Percentiles rank a stretch among this genome's conserved stretches.
These are phyloP conservation scores for Berkeleyomyces basicola DNA, from an alignment of 2,329 filamentous ascomycete genomes.

Conservation along the genomic window DNA sequence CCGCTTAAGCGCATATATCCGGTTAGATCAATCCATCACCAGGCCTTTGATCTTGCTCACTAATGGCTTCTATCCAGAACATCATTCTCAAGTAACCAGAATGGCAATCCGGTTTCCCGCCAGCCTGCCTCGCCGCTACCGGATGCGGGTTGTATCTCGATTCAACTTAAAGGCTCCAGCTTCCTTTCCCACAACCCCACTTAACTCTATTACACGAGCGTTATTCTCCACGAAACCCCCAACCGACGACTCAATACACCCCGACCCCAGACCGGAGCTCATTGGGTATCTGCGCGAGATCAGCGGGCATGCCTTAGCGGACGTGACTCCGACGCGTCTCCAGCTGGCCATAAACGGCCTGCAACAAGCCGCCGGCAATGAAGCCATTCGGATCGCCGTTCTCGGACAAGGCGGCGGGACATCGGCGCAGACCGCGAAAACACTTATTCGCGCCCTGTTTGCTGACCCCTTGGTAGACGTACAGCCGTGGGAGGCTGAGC, in stretches of 20 bases:
- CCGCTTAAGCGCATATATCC: not conserved
- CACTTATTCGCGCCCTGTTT: conserved; percentile 51
- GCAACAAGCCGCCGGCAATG: conserved; percentile 36
- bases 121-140: conserved; percentile 4
- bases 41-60: too few species aligned
- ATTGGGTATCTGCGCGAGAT: conserved; percentile 42
- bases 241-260: conserved; percentile 15
- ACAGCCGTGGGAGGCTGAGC: conserved; percentile 48
- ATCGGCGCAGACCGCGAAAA: conserved; percentile 35
- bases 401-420: conserved; percentile 28
- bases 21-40: not conserved
- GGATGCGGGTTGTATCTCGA: not conserved
- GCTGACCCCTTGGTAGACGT: conserved; percentile 50
- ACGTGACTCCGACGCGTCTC: conserved; percentile 51
- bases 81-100: not conserved
- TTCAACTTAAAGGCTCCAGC: not conserved
- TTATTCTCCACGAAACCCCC: not conserved
- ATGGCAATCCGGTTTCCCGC: conserved; percentile 6
- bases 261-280: conserved; percentile 34
- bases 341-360: conserved; percentile 54
- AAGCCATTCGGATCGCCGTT: conserved; percentile 42
- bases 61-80: not conserved
- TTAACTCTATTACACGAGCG: not conserved
- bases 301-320: conserved; percentile 40
- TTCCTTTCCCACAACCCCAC: not conserved